Evolutionary conservation across 2,329 filamentous ascomycete genomes (phyloP), one percentile per base, ranked within the genome.

Genomic region (Myriosclerotinia curreyana): DNA sequence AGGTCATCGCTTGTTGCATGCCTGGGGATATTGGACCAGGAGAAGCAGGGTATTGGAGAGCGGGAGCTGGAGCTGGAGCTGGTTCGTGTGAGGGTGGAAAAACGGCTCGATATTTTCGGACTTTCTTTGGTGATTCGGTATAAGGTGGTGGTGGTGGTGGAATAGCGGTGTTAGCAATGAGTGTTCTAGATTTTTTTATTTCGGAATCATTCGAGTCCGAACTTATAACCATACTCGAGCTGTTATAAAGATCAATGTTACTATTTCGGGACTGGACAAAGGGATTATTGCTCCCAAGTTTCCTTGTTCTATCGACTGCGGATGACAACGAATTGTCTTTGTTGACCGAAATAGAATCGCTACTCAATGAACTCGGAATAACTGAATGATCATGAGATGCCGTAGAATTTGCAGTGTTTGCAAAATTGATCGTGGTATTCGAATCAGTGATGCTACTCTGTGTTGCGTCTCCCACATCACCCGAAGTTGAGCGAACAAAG

Each of bases 21-120:
- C 81, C 86, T 1, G 88, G 86, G 1, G 88, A 88, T 0, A 84
- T 75, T 2, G 85, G 86, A 0, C 82, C 82, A 0, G 87, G 86
- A 6, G 86, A 86, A 1, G 81, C 80, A 2, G 85, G 81, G 40
- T 81, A 81, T 63, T 82, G 25, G 7, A 79, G 68, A 74, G 84
- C 69, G 28, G 65, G 59, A 44, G 62, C 78, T 7, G 79, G 68
- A 74, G 84, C 69, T 28, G 65, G 59, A 44, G 62, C 78, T 48
- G n/a, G 65, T 73, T 42, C 40, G 66, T 85, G 82, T 3, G 77
- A 79, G 0, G 85, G 81, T 8, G 87, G 83, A 56, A 86, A 81
- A 5, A 88, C 79, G 2, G 84, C 83, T 62, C 80, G 80, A 70
- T 86, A 87, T 55, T 82, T 69, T 6, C 65, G 67, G 22, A 71